Conservation (phyloP, 192 early-diverging fungal species). For the Fimicolochytrium jonesii region DNA sequence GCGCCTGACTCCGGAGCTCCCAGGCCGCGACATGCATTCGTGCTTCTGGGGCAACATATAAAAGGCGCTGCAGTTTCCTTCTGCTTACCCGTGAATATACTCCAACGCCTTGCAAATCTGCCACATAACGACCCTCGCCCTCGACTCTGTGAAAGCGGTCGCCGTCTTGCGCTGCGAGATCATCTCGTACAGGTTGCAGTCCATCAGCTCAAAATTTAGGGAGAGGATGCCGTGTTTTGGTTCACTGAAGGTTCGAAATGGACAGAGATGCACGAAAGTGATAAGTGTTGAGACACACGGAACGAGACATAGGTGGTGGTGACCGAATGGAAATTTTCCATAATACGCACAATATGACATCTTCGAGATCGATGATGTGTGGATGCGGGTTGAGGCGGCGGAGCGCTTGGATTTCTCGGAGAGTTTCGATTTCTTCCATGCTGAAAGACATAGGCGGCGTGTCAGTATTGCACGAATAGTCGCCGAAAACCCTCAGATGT, state of each 20-base stretch:
- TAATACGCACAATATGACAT: slow-evolving; percentile 57
- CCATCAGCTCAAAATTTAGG: slow-evolving; percentile 62
- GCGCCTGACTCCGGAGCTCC: too few relatives aligned
- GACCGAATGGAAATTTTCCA: too few relatives aligned
- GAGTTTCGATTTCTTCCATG: slow-evolving; percentile 51
- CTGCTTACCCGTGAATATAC: slow-evolving; percentile 50
- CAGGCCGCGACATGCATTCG: too few relatives aligned
- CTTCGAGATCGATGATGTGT: slow-evolving; percentile 49
- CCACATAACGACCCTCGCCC: slow-evolving; percentile 51
- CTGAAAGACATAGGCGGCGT: slow-evolving; percentile 15
- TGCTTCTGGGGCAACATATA: too few relatives aligned
- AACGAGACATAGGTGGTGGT: too few relatives aligned
- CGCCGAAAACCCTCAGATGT: too few relatives aligned
- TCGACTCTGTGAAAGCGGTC: slow-evolving; percentile 43
- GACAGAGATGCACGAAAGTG: slow-evolving; percentile 13
- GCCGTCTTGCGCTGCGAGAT: slow-evolving; percentile 45
- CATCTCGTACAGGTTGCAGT: slow-evolving; percentile 61
- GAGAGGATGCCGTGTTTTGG: slow-evolving; percentile 48
- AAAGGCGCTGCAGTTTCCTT: neutral
- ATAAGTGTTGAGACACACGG: too few relatives aligned
- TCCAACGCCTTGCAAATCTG: slow-evolving; percentile 59
- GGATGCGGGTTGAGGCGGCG: slow-evolving; percentile 50
- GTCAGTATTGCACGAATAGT: neutral
- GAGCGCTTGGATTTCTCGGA: slow-evolving; percentile 60
- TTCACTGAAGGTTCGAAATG: slow-evolving; percentile 35